Evolutionary conservation across 768 basidiomycete genomes (phyloP), one percentile per base, ranked within the genome.

Genomic region (Coprinellus aureogranulatus): DNA sequence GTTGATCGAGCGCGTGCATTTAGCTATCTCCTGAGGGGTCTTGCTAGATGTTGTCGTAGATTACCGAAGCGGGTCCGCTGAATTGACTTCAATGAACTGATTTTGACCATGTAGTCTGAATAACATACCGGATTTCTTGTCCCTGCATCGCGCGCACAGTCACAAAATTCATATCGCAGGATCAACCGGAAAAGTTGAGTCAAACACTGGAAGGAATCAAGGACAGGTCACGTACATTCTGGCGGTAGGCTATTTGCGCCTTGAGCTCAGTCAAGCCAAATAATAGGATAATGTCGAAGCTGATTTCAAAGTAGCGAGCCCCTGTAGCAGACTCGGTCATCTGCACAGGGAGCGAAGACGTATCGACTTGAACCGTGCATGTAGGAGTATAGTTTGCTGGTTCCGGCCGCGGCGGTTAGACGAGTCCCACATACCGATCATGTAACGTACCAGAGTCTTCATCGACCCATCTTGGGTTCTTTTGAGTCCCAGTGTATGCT

Each of bases 201-300:
- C 26, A 23, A 34, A 31, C 28, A 6, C 9, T n/a, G n/a, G 28
- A 34, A 28, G 39, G 27, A 22, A 18, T n/a, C 3, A 54, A 40
- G 25, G 25, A 11, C 3, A 20, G 31, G 5, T 9, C 6, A 20
- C 30, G 6, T 31, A 37, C 55, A n/a, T 57, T 57, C 22, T 48
- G 46, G 6, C 10, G 14, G n/a, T 30, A 57, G 6, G 47, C n/a
- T 1, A 57, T 26, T 46, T 49, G 45, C 5, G 46, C 55, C 27
- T 57, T 57, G 18, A 57, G 31, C 47, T 57, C 55, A 4, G 55
- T 57, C 31, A 50, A 34, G 10, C 55, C 55, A 30, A 57, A 57
- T 11, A 57, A 28, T 27, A 57, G 26, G 18, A 51, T 31, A 22
- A 57, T 25, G n/a, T 37, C 48, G 22, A 22, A 57, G 20, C 25